phyloP scores from a whole-genome alignment of 192 early-diverging fungal genomes.

The Obelidium mucronatum region DNA sequence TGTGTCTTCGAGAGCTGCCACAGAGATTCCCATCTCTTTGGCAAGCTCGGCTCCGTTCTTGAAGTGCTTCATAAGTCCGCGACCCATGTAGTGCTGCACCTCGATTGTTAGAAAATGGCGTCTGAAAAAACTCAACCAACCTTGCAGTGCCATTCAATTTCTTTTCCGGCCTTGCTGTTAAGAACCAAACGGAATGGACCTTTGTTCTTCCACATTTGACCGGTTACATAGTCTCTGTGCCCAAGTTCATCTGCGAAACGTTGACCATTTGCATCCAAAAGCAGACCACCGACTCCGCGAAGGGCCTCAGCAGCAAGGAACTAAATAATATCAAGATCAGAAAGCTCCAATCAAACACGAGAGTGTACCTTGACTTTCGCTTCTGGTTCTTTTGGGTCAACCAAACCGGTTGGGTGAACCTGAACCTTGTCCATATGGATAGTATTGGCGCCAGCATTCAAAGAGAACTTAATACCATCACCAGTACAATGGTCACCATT shows the following conservation, averaged over 20 bases:
- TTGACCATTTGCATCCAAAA: constrained; percentile 80
- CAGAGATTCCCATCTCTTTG: constrained; percentile 71
- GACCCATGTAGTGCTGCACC: constrained; percentile 79
- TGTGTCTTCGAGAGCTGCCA: constrained; percentile 27
- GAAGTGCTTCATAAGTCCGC: constrained; percentile 88
- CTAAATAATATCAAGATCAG: constrained; percentile 30
- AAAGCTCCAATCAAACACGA: not conserved
- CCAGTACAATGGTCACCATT: constrained; percentile 96
- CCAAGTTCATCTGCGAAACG: constrained; percentile 95
- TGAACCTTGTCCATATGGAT: constrained; percentile 97
- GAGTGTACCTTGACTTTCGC: constrained; percentile 77
- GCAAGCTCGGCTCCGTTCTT: constrained; percentile 77
- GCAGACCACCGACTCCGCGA: constrained; percentile 89
- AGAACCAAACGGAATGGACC: constrained; percentile 84
- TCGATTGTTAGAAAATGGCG: not conserved
- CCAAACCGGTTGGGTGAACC: constrained; percentile 96
- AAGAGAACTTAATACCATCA: constrained; percentile 91
- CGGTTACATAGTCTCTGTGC: constrained; percentile 93
- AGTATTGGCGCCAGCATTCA: constrained; percentile 79
- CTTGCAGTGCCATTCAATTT: constrained; percentile 93
- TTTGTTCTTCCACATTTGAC: constrained; percentile 86
- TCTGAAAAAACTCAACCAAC: not conserved
- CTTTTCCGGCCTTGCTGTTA: constrained; percentile 83
- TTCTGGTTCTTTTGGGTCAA: constrained; percentile 86
- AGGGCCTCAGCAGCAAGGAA: constrained; percentile 96